Evolutionary conservation across 2,329 filamentous ascomycete species (phyloP).

Genomic region (Hypoxylon rubiginosum): DNA sequence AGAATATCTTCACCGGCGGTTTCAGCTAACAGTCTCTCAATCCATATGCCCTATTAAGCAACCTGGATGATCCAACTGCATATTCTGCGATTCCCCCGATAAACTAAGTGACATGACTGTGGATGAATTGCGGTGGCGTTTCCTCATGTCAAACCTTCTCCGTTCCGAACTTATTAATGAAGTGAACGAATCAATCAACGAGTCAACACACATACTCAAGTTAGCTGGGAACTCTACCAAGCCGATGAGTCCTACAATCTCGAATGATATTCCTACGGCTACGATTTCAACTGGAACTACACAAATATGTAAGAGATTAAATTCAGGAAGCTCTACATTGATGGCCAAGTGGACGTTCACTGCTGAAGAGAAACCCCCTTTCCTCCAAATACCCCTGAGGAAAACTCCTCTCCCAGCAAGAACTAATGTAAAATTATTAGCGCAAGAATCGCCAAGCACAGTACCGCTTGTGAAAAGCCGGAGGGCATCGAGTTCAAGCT

Average conservation of each 20-base stretch:
- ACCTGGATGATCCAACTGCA: neutral
- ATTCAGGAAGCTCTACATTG: neutral
- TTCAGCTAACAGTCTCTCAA: neutral
- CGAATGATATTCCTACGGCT: neutral
- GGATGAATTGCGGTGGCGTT: neutral
- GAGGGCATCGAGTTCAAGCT: neutral
- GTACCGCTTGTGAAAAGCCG: neutral
- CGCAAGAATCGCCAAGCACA: neutral
- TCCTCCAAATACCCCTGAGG: slow-evolving; percentile 3
- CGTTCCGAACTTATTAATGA: slow-evolving; percentile 10
- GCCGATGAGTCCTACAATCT: neutral
- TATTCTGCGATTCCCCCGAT: neutral
- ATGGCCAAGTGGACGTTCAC: slow-evolving; percentile 10
- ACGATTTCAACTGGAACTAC: neutral
- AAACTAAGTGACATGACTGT: neutral
- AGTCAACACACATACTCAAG: neutral
- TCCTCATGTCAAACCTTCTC: slow-evolving; percentile 5
- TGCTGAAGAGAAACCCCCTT: slow-evolving; percentile 17
- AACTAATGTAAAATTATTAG: neutral
- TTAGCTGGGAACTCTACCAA: neutral
- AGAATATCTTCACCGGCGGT: neutral
- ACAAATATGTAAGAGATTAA: neutral
- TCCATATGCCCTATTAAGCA: neutral
- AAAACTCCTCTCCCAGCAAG: neutral
- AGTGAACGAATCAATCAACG: neutral